Conservation (phyloP, 208 protist genomes). For the Leishmania aethiopica region DNA sequence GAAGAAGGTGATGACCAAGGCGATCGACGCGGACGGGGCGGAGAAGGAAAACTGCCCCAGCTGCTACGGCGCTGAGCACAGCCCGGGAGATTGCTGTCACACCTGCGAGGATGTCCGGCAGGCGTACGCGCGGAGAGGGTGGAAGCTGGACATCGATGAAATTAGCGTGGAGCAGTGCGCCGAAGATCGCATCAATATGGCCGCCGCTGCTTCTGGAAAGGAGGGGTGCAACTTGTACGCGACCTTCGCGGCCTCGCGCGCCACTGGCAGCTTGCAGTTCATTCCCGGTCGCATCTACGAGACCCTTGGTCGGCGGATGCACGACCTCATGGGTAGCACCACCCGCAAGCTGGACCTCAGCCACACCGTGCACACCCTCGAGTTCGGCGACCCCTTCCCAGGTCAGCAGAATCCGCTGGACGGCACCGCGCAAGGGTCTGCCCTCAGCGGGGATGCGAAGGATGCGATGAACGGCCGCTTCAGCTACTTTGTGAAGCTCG, state of each 20-base stretch:
- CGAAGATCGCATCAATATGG: slow-evolving; percentile 52
- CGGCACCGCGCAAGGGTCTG: slow-evolving; percentile 38
- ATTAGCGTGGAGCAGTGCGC: slow-evolving; percentile 71
- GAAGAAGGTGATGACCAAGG: slow-evolving; percentile 41
- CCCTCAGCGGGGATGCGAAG: slow-evolving; percentile 18
- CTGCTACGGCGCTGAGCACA: slow-evolving; percentile 79
- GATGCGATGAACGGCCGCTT: slow-evolving; percentile 72
- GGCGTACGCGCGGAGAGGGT: slow-evolving; percentile 61
- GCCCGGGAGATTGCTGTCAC: slow-evolving; percentile 75
- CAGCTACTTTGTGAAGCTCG: slow-evolving; percentile 89
- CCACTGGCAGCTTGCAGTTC: slow-evolving; percentile 86
- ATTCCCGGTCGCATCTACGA: slow-evolving; percentile 65
- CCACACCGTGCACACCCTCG: slow-evolving; percentile 79
- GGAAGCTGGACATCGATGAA: slow-evolving; percentile 69
- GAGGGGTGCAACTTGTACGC: slow-evolving; percentile 88
- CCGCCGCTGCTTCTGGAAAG: slow-evolving; percentile 22
- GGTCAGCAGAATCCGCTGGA: slow-evolving; percentile 82
- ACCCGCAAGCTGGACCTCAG: slow-evolving; percentile 67
- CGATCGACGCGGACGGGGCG: slow-evolving; percentile 46
- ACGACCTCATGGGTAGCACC: slow-evolving; percentile 60
- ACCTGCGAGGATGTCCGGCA: slow-evolving; percentile 81
- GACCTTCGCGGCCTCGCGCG: slow-evolving; percentile 66
- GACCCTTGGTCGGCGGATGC: slow-evolving; percentile 43
- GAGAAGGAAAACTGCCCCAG: slow-evolving; percentile 72
- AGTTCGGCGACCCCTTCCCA: slow-evolving; percentile 79